Evolutionary conservation across 1,284 basidiomycete species (phyloP), one percentile per base, ranked within the genome.

Genomic region (Trametes versicolor): DNA sequence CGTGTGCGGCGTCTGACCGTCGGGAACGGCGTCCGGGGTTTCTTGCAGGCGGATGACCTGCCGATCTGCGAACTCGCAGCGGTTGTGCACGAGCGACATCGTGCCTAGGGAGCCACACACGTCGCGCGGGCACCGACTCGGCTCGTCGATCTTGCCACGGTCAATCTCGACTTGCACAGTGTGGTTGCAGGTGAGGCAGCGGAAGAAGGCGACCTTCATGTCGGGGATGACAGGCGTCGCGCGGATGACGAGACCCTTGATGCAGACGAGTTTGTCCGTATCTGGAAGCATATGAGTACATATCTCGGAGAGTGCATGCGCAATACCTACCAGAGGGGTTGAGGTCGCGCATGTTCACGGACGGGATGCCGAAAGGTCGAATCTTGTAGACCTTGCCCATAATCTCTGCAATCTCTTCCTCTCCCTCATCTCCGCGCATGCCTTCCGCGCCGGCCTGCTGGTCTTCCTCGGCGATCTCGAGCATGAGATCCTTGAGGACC

Each of bases 181-280:
- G 78, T 99, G 97, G 64, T 92, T 93, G 78, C 98, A 99, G 45
- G 92, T 92, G n/a, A 95, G 82, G 80, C 97, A 99, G 53, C 97
- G 93, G 89, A 99, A 99, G 83, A 99, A 99, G 36, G 97, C 97
- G 74, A 89, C 87, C 80, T 96, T 96, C 98, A 99, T 99, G 79
- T 99, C 97, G 2, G 98, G 97, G 63, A 99, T 99, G 74, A 99
- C 93, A 4, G 97, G 95, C 0, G 97, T 99, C 0, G 96, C 95
- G 47, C 98, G 94, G 71, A 99, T 99, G 70, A 99, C 96, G 6
- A 99, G 88, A 58, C 98, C 97, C 76, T 97, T 98, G 80, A 99
- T 91, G 58, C 90, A 92, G 29, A 98, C 93, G 43, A 99, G 90
- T 79, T 98, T 97, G 84, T 98, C 96, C 68, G 97, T 98, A 74